phyloP scores from a whole-genome alignment of 2,329 filamentous ascomycete genomes.

The Epichloe glyceriae region DNA sequence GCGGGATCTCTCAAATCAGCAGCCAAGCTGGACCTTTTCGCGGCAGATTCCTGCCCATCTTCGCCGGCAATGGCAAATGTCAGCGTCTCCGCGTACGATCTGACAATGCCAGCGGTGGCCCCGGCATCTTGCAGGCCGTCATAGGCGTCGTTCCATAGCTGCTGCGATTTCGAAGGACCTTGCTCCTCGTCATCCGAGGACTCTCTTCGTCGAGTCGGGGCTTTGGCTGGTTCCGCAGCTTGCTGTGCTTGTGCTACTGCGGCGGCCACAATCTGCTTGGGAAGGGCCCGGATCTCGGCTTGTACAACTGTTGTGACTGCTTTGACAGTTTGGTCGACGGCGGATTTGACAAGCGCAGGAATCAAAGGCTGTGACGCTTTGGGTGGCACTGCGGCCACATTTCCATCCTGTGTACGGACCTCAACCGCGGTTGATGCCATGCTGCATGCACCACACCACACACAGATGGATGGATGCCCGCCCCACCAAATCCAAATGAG shows the following conservation, averaged over 20 bases:
- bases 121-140: slow-evolving; percentile 4
- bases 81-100: slow-evolving; percentile 5
- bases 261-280: slow-evolving; percentile 4
- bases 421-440: slow-evolving; percentile 3
- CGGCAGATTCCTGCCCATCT: not conserved
- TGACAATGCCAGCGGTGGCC: slow-evolving; percentile 5
- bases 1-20: slow-evolving; percentile 5
- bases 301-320: slow-evolving; percentile 6
- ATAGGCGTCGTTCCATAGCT: slow-evolving; percentile 7
- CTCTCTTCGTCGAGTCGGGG: not conserved
- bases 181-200: slow-evolving; percentile 1
- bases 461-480: not conserved
- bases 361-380: slow-evolving; percentile 2
- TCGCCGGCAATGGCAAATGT: slow-evolving; percentile 6
- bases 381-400: not conserved
- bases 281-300: slow-evolving; percentile 6
- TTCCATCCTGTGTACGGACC: slow-evolving; percentile 4
- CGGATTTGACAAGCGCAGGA: slow-evolving; percentile 5
- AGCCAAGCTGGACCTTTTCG: not conserved
- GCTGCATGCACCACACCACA: not conserved
- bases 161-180: slow-evolving; percentile 5
- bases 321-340: slow-evolving; percentile 6
- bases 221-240: not conserved
- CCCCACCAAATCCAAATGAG: not conserved
- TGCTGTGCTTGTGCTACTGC: slow-evolving; percentile 4